Evolutionary conservation across 1,139 yeast species (phyloP), one percentile per base, ranked within the genome.

Genomic region (Lodderomyces jiufengensis): DNA sequence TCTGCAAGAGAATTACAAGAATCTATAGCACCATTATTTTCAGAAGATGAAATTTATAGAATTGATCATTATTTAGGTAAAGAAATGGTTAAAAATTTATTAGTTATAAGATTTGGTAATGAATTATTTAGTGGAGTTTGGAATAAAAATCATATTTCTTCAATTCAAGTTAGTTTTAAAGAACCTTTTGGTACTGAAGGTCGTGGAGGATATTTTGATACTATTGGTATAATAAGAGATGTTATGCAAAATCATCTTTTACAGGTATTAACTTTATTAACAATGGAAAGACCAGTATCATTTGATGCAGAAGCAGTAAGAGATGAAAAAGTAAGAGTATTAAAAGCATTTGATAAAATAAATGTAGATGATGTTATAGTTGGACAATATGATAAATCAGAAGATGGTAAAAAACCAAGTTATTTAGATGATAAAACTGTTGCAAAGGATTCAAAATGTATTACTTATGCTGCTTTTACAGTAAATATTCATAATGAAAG

Each of bases 181-280:
- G 99, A 92, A 66, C 84, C 92, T 9, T 90, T 94, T 53, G 98
- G 98, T 41, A 92, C 98, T 31, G 97, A 92, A 64, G 98, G 98
- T 42, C 80, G 99, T 57, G 98, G 98, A 48, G 98, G 98, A 27
- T 92, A 92, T 69, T 92, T 94, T 56, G 97, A 94, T 63, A 72
- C 74, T 42, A 87, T 90, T 54, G 99, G 99, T 41, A 92, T 92
- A 54, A 86, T 92, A 48, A 80, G 99, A 63, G 99, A 92, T 57
- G 97, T 92, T 37, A 90, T 94, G 88, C 99, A 92, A 69, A 92
- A 92, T 73, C 99, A 92, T 65, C 66, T 92, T 55, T 72, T 92
- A 54, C 99, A 92, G 67, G 95, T 92, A 20, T 69, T 92, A 57
- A 88, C 97, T 6, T 66, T 94, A 44, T 69, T 92, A 46, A 87